Base-by-base conservation (phyloP, 1,284 basidiomycete species). In the Cryptococcus sp. region DNA sequence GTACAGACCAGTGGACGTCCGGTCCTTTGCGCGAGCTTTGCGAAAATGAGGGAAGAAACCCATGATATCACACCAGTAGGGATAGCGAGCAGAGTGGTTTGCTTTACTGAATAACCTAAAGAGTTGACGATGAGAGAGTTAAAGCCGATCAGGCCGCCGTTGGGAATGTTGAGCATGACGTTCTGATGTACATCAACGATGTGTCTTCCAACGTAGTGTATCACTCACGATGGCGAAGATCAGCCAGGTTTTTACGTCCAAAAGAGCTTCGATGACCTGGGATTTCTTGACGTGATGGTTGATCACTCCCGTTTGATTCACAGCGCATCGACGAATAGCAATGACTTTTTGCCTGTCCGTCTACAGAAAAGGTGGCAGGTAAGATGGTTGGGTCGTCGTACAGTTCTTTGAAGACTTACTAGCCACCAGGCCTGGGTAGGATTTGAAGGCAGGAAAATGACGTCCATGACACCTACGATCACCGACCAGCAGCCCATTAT, bases 31-130 rank as follows among this genome's bases (percentile, higher is more conserved):
- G 65, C 65, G 17, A 67, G 44, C 13, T 20, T 17, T 29, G 65
- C 55, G 48, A 69, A 63, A 34, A 68, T 15, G 34, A 75, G 55
- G 0, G 69, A 63, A 5, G 62, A 43, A 5, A 69, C 54, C 72
- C 69, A 73, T 10, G 58, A 62, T 39, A 75, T 63, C 15, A 73
- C 53, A 29, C 71, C 73, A 5, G 72, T 75, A 1, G 70, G 70
- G 46, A 72, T 70, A 20, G 54, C 60, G n/a, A 73, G 54, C 0
- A 72, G 56, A n/a, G 64, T 65, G 4, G 68, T 68, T 16, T 60
- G 39, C 5, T 50, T 50, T 5, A 50, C 51, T 5, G 26, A 53
- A 54, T 44, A 66, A 1, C 60, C 62, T 20, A 66, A 58, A 13
- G 51, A 54, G 38, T 61, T 49, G n/a, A 66, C 62, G 19, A 66